Percentiles rank a stretch among this genome's conserved stretches.
Conservation (phyloP, 192 early-diverging fungal species). For the Backusella circina region DNA sequence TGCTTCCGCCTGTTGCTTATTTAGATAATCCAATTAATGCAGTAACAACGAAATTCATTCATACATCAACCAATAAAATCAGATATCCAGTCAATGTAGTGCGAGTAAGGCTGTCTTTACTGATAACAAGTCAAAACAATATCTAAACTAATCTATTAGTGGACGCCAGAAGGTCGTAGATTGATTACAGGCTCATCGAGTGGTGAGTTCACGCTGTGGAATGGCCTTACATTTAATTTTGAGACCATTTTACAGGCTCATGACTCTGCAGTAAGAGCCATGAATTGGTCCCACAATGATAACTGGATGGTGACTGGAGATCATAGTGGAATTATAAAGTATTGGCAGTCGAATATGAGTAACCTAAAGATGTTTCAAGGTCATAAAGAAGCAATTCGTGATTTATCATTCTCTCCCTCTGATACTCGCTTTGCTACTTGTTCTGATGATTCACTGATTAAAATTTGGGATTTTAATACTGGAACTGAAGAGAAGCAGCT, state of each 20-base stretch:
- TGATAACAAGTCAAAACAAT: neutral
- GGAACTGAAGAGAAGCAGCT: constrained; percentile 77
- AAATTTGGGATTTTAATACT: constrained; percentile 94
- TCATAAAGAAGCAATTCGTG: constrained; percentile 89
- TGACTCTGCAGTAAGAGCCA: constrained; percentile 88
- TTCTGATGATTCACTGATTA: constrained; percentile 92
- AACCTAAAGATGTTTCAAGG: constrained; percentile 85
- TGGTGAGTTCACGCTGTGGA: constrained; percentile 98
- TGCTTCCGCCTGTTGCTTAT: constrained; percentile 67
- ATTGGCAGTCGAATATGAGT: constrained; percentile 97
- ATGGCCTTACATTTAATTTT: constrained; percentile 96
- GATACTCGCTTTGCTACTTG: constrained; percentile 93
- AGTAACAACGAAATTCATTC: constrained; percentile 82
- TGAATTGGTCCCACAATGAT: constrained; percentile 96
- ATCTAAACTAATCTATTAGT: constrained; percentile 43
- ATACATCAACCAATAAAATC: constrained; percentile 92
- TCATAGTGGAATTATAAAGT: constrained; percentile 90
- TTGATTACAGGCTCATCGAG: constrained; percentile 89
- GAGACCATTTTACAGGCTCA: constrained; percentile 97
- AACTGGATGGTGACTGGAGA: constrained; percentile 96
- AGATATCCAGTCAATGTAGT: constrained; percentile 90
- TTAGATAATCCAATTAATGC: constrained; percentile 67
- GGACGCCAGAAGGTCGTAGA: constrained; percentile 95
- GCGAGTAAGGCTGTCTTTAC: constrained; percentile 47
- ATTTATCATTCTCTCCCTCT: constrained; percentile 87